A percentile compares a stretch with the other conserved stretches of the same genome.
Evolutionary conservation across 2,329 filamentous ascomycete species (phyloP).

Genomic region (Monosporascus cannonballus): DNA sequence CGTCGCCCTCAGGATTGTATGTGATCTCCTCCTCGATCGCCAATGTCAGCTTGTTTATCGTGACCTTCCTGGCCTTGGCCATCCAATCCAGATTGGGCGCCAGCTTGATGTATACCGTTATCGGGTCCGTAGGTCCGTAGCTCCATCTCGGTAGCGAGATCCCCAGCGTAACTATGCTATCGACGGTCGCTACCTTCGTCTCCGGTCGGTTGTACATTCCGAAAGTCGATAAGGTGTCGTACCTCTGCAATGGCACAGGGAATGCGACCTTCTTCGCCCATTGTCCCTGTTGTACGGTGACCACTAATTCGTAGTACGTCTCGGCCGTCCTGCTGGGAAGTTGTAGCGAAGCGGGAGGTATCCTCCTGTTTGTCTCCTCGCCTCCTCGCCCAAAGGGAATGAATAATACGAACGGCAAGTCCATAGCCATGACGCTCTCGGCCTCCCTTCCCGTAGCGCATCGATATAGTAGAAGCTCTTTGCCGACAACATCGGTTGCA

Average conservation of each 20-base stretch:
- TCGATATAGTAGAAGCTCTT: slow-evolving; percentile 87
- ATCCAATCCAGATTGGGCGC: slow-evolving; percentile 90
- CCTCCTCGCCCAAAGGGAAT: slow-evolving; percentile 91
- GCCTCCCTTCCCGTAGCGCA: slow-evolving; percentile 78
- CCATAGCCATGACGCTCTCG: slow-evolving; percentile 90
- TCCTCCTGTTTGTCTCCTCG: slow-evolving; percentile 80
- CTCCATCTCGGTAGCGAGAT: slow-evolving; percentile 94
- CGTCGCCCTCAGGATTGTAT: slow-evolving; percentile 97
- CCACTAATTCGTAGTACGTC: slow-evolving; percentile 94
- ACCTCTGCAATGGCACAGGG: slow-evolving; percentile 83
- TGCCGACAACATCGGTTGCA: slow-evolving; percentile 86
- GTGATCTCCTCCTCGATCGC: slow-evolving; percentile 96
- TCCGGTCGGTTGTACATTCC: slow-evolving; percentile 99
- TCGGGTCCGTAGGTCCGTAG: slow-evolving; percentile 90
- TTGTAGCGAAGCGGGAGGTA: slow-evolving; percentile 87
- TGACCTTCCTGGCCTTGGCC: slow-evolving; percentile 83
- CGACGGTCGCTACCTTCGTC: slow-evolving; percentile 75
- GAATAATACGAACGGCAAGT: slow-evolving; percentile 93
- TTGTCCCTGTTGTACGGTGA: slow-evolving; percentile 88
- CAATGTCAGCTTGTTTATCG: slow-evolving; percentile 89
- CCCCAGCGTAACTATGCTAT: slow-evolving; percentile 85
- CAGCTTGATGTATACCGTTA: slow-evolving; percentile 92
- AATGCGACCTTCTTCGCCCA: slow-evolving; percentile 84
- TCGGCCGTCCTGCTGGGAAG: slow-evolving; percentile 90
- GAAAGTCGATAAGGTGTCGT: slow-evolving; percentile 96